phyloP scores from a whole-genome alignment of 176 grass and related monocot species.

The Lolium perenne region DNA sequence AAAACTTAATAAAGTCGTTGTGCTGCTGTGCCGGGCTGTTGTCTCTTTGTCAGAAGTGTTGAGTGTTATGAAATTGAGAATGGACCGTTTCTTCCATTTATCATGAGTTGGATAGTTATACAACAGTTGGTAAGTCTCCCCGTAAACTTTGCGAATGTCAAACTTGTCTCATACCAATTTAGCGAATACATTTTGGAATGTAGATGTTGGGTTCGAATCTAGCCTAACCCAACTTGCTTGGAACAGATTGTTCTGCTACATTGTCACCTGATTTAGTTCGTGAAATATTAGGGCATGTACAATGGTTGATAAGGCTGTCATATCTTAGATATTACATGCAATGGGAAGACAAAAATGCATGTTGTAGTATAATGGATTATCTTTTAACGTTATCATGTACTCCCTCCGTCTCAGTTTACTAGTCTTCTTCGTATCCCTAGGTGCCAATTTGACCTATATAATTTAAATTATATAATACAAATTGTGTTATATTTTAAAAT shows the following conservation, averaged over 20 bases:
- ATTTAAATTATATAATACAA: no score
- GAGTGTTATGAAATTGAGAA: background rate
- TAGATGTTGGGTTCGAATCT: background rate
- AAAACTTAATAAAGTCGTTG: constrained; percentile 1
- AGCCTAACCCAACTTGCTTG: no score
- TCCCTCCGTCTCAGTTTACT: no score
- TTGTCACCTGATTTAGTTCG: background rate
- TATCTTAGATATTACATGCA: no score
- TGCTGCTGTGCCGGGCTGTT: background rate
- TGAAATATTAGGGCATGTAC: background rate
- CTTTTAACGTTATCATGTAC: no score
- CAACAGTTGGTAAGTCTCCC: background rate
- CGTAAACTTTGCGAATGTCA: background rate
- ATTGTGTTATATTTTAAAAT: no score
- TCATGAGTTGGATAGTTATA: background rate
- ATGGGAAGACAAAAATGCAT: no score
- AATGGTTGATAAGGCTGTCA: no score
- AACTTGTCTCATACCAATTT: background rate
- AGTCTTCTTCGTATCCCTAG: no score
- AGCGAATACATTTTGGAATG: background rate
- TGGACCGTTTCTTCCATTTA: background rate
- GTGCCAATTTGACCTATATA: no score
- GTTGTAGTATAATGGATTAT: no score
- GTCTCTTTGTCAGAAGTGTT: background rate
- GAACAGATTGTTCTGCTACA: background rate